phyloP scores from a whole-genome alignment of 2,329 filamentous ascomycete species.

The Fusarium falciforme region DNA sequence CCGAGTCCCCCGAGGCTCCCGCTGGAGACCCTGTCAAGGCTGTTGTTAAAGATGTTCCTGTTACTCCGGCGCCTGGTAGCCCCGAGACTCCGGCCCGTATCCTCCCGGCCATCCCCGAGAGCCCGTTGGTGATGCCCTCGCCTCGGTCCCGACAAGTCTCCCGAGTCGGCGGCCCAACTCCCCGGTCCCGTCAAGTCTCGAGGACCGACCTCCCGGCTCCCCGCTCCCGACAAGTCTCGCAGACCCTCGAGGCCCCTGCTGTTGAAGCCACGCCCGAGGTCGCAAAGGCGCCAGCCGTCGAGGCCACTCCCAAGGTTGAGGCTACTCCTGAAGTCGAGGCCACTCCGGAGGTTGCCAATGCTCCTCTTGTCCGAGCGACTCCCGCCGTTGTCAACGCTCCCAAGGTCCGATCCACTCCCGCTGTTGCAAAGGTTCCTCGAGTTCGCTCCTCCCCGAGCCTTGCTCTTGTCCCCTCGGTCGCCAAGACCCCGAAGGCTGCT shows the following conservation, averaged over 20 bases:
- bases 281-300: not conserved
- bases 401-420: slow-evolving; percentile 3
- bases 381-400: slow-evolving; percentile 7
- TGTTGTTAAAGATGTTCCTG: not conserved
- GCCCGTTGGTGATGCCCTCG: slow-evolving; percentile 19
- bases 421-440: not conserved
- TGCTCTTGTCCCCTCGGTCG: not conserved
- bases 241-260: slow-evolving; percentile 17
- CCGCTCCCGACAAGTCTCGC: slow-evolving; percentile 30
- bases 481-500: not conserved
- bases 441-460: not conserved
- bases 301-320: not conserved
- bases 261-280: not conserved
- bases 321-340: not conserved
- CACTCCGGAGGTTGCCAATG: not conserved
- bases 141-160: slow-evolving; percentile 34
- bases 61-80: not conserved
- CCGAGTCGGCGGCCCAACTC: not conserved
- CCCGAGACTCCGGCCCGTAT: slow-evolving; percentile 15
- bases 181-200: slow-evolving; percentile 26
- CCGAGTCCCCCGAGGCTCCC: not conserved
- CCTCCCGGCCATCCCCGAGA: slow-evolving; percentile 32
- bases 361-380: slow-evolving; percentile 7
- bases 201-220: slow-evolving; percentile 1
- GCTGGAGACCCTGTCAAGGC: slow-evolving; percentile 21